A percentile compares a stretch with the other conserved stretches of the same genome.
Conservation (phyloP, 495 filamentous ascomycete genomes). For the Lindgomyces ingoldianus region DNA sequence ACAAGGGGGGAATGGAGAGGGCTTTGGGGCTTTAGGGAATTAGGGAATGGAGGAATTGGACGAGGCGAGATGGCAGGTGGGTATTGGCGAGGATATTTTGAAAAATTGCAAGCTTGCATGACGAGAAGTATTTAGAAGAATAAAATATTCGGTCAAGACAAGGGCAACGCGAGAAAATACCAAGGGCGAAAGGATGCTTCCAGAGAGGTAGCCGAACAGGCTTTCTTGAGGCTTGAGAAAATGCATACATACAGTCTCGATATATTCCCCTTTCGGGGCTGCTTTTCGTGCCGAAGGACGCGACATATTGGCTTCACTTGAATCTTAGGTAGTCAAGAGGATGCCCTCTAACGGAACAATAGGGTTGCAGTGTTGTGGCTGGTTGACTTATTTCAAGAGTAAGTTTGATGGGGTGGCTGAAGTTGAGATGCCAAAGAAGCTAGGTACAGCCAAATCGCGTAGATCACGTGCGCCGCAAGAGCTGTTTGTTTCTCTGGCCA, state of each 20-base stretch:
- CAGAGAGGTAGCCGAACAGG: too few relatives aligned
- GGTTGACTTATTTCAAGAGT: not conserved
- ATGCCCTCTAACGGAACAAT: not conserved
- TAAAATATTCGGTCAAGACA: too few relatives aligned
- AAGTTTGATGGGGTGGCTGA: not conserved
- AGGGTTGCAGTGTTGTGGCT: not conserved
- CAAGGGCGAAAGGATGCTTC: too few relatives aligned
- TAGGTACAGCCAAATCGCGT: not conserved
- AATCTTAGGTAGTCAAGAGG: not conserved
- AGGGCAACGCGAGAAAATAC: too few relatives aligned
- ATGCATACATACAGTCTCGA: constrained; percentile 72
- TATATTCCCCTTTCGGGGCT: constrained; percentile 82
- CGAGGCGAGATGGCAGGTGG: not conserved
- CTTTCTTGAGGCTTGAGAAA: too few relatives aligned
- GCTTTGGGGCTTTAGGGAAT: not conserved
- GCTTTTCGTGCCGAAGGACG: constrained; percentile 49
- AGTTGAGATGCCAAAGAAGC: not conserved
- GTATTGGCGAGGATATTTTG: too few relatives aligned
- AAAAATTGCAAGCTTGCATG: too few relatives aligned
- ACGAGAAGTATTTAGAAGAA: too few relatives aligned
- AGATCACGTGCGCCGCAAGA: not conserved
- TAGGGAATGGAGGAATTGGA: not conserved
- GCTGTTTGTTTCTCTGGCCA: too few relatives aligned
- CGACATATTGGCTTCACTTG: constrained; percentile 35
- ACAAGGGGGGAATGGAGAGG: too few relatives aligned